Conservation (phyloP, 805 yeast genomes). For the Saturnispora zaruensis region DNA sequence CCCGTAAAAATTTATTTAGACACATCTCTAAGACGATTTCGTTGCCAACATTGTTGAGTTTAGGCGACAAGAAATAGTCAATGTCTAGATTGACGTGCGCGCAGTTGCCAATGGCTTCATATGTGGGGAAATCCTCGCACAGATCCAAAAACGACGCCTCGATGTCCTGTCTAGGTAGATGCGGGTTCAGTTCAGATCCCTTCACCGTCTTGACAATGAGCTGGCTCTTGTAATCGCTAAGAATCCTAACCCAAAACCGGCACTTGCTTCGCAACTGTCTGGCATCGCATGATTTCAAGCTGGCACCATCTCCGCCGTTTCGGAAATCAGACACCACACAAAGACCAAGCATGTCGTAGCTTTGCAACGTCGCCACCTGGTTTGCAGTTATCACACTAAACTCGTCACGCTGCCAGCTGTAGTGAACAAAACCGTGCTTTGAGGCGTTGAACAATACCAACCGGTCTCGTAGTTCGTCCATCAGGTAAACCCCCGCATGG, state of each 20-base stretch:
- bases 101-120: neutral
- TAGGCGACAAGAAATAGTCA: neutral
- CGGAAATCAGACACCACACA: constrained; percentile 4
- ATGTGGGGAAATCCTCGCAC: neutral
- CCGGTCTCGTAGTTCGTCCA: neutral
- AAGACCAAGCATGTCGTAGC: constrained; percentile 4
- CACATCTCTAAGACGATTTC: neutral
- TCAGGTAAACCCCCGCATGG: constrained; percentile 14
- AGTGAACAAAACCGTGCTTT: constrained; percentile 10
- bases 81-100: neutral
- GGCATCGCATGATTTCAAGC: neutral
- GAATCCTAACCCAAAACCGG: constrained; percentile 1
- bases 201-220: neutral
- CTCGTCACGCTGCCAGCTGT: neutral
- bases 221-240: constrained; percentile 1
- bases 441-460: constrained; percentile 8
- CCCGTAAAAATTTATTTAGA: neutral
- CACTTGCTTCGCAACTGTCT: neutral
- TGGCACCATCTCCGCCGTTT: neutral
- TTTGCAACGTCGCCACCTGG: neutral
- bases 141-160: neutral
- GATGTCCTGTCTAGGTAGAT: neutral
- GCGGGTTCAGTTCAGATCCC: neutral
- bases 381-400: neutral
- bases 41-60: neutral